phyloP scores from a whole-genome alignment of 2,329 filamentous ascomycete species.

The Lasiodiplodia citricola region DNA sequence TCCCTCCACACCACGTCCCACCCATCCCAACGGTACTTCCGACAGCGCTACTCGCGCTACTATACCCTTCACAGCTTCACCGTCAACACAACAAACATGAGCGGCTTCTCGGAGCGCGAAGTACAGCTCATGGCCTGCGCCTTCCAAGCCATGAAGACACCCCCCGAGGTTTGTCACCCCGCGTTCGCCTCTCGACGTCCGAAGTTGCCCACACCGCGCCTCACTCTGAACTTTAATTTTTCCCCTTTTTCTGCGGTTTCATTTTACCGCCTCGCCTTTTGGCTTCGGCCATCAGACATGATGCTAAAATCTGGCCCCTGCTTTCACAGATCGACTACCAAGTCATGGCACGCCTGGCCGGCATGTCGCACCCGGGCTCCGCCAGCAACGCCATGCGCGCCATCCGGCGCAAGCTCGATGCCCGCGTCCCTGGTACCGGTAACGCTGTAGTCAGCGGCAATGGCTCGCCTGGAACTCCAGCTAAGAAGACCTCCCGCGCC shows the following conservation, averaged over 20 bases:
- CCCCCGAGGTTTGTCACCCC: conserved; percentile 12
- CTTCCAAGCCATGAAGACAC: conserved; percentile 25
- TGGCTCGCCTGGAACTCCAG: background rate
- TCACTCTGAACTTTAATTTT: background rate
- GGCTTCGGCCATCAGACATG: background rate
- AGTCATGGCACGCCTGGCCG: conserved; percentile 41
- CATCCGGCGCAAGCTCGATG: conserved; percentile 41
- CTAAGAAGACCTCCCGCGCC: conserved; percentile 1
- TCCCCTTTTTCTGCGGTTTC: background rate
- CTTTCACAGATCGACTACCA: conserved; percentile 42
- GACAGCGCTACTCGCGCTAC: background rate
- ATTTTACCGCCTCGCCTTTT: background rate
- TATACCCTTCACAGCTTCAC: background rate
- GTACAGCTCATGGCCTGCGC: conserved; percentile 28
- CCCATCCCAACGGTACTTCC: background rate
- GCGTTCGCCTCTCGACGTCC: background rate
- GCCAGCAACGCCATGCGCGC: conserved; percentile 45
- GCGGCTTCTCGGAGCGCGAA: conserved; percentile 19
- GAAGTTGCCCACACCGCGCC: background rate
- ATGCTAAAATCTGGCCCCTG: background rate
- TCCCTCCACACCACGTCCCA: background rate
- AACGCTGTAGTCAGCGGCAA: background rate
- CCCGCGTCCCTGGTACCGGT: background rate
- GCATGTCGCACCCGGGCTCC: conserved; percentile 45
- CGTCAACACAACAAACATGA: conserved; percentile 12